Evolutionary conservation across 169 alveolate species (phyloP), one percentile per base, ranked within the genome.

Genomic region (Plasmodium ovale): DNA sequence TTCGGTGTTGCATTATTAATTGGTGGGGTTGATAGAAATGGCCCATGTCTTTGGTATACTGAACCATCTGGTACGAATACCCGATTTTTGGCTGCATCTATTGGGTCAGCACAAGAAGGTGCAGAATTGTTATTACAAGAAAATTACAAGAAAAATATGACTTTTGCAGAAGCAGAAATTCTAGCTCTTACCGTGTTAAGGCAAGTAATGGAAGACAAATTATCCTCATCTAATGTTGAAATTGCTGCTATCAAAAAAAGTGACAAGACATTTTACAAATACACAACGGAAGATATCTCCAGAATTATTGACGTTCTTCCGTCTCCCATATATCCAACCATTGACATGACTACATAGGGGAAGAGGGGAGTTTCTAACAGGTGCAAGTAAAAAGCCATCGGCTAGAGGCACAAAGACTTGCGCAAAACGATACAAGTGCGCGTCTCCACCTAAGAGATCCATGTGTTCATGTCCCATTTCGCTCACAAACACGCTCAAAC

Each of bases 191-290:
- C 96, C 42, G 98, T 98, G 67, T 97, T 99, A 71, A 96, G 99
- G 85, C 99, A 98, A 89, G 99, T 98, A 23, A 98, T 99, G 99
- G 99, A 98, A 92, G 99, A 99, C 72, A 97, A 97, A 93, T 95
- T 98, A 71, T 95, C 96, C 70, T 93, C 96, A 23, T 90, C 94
- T 65, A 99, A 99, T 92, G 99, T 98, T 33, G 99, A 99, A 94
- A 94, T 99, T 82, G 97, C 98, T 31, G 95, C 96, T 6, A 88
- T 95, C 35, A 95, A 87, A 35, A 92, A 88, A n/a, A 79, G 79
- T 7, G 96, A 94, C 49, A 53, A 71, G 37, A 89, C 84, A 14
- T 94, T 91, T 72, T 71, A 93, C 37, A 94, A 94, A 60, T 94
- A 94, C 49, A 87, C 27, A 0, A 35, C 92, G 4, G 88, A 87